These are phyloP conservation scores for Trichosporon faecale DNA, from an alignment of 1,284 basidiomycete genomes.

Conservation along the genomic window DNA sequence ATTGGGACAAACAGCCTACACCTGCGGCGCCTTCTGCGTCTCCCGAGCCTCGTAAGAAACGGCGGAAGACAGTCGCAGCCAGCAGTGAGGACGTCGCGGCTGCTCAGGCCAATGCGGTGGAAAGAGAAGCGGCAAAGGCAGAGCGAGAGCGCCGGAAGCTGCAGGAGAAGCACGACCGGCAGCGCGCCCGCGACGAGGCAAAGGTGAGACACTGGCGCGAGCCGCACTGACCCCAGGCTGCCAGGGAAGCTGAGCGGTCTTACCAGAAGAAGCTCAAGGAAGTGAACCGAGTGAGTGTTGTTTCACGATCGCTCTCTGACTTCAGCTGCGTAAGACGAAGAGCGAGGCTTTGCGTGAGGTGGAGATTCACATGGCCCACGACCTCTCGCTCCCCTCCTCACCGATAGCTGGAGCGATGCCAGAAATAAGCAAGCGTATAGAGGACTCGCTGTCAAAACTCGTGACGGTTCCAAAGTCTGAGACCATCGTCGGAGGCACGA, in stretches of 20 bases:
- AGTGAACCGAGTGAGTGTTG: slow-evolving; percentile 23
- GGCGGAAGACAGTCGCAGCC: background rate
- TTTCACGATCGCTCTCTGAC: background rate
- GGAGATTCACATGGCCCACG: slow-evolving; percentile 44
- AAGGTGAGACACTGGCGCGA: slow-evolving; percentile 28
- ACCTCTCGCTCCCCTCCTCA: slow-evolving; percentile 37
- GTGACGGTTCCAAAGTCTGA: slow-evolving; percentile 31
- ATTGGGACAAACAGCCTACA: background rate
- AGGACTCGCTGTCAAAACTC: slow-evolving; percentile 36
- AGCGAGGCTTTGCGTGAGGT: slow-evolving; percentile 48
- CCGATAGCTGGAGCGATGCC: slow-evolving; percentile 45
- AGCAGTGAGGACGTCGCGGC: background rate
- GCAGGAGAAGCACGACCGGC: slow-evolving; percentile 33
- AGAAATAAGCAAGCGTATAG: slow-evolving; percentile 37
- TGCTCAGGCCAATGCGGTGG: background rate
- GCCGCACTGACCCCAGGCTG: slow-evolving; percentile 23
- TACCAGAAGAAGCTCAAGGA: slow-evolving; percentile 43
- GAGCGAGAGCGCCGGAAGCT: slow-evolving; percentile 24
- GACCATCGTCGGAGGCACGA: slow-evolving; percentile 34
- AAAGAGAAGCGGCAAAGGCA: background rate
- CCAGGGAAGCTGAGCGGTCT: slow-evolving; percentile 44
- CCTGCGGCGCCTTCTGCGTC: background rate
- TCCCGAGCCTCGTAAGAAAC: slow-evolving; percentile 2
- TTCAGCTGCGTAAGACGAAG: slow-evolving; percentile 44
- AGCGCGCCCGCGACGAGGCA: slow-evolving; percentile 33